A percentile compares a stretch with the other conserved stretches of the same genome.
phyloP scores from a whole-genome alignment of 148 eudicot genomes.

The Rhododendron griersonianum region DNA sequence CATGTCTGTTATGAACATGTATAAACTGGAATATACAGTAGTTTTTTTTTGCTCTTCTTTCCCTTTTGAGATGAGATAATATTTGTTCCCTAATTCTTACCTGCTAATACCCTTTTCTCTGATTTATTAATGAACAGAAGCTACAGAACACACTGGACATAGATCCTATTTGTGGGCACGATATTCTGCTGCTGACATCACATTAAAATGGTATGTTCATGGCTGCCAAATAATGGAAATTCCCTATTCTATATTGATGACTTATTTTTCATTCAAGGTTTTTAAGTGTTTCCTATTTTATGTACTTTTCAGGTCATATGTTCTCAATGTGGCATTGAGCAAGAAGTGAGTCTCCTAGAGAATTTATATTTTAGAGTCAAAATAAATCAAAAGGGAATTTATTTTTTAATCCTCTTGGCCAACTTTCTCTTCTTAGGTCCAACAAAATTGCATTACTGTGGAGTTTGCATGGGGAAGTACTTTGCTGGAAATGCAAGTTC shows the following conservation, averaged over 20 bases:
- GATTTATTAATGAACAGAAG: slow-evolving; percentile 16
- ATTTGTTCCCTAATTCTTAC: too few species aligned
- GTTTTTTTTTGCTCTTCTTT: too few species aligned
- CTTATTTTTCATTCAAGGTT: not conserved
- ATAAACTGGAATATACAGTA: too few species aligned
- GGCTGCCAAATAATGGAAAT: too few species aligned
- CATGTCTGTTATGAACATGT: too few species aligned
- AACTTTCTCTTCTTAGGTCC: slow-evolving; percentile 38
- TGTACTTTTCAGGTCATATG: slow-evolving; percentile 54
- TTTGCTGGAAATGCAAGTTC: slow-evolving; percentile 58
- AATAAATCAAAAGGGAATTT: too few species aligned
- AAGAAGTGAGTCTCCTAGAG: slow-evolving; percentile 56
- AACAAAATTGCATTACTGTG: slow-evolving; percentile 55
- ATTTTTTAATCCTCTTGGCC: too few species aligned
- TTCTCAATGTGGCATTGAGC: slow-evolving; percentile 68
- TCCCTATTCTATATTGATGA: too few species aligned
- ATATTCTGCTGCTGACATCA: slow-evolving; percentile 53
- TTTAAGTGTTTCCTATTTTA: not conserved
- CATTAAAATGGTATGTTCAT: slow-evolving; percentile 9
- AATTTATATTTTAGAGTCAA: not conserved
- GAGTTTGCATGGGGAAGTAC: slow-evolving; percentile 66
- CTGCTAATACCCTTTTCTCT: too few species aligned
- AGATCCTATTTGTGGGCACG: slow-evolving; percentile 51
- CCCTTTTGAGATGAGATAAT: too few species aligned
- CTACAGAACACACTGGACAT: slow-evolving; percentile 42